Evolutionary conservation across 495 filamentous ascomycete genomes (phyloP), one percentile per base, ranked within the genome.

Genomic region (Collariella sp.): DNA sequence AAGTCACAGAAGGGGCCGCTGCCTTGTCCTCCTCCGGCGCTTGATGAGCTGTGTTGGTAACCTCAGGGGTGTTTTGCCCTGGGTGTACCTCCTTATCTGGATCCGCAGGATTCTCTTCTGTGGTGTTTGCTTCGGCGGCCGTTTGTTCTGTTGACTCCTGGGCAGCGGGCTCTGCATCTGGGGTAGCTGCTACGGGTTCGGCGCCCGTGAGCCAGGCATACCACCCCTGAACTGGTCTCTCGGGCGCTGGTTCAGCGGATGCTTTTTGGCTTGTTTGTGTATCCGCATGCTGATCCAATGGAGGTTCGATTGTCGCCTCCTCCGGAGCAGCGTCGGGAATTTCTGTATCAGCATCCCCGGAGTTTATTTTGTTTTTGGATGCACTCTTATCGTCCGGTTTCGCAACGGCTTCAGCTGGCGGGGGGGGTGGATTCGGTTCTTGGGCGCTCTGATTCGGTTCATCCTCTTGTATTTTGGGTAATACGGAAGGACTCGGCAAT

Each of bases 121-220:
- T 7, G 0, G 47, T 5, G n/a, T 43, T 26, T 11, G 29, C 12
- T 11, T 52, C 46, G 15, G 20, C 44, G 16, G 67, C 48, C 23
- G 63, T 45, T 0, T 53, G 12, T 11, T 41, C 15, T 38, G 49
- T 23, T 12, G 43, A 16, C 31, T 60, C 51, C 24, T 56, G 58
- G 23, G 50, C 50, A 22, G 50, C 33, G 18, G 59, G 46, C 11
- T 68, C 59, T 50, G 63, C 46, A 24, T 51, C 36, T 12, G 61
- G 50, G 38, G 61, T 61, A 56, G 45, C 42, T 35, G 63, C 59
- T 23, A 56, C 63, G 4, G 65, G 59, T 20, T 54, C 59, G 31
- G 68, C 29, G 26, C 31, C 29, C 16, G 43, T 42, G 58, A 84
- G 68, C 77, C 82, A 83, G 50, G 77, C 79, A 29, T 83, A 59